Base-by-base conservation (phyloP, 2,329 filamentous ascomycete species). In the Pezicula carpinea region DNA sequence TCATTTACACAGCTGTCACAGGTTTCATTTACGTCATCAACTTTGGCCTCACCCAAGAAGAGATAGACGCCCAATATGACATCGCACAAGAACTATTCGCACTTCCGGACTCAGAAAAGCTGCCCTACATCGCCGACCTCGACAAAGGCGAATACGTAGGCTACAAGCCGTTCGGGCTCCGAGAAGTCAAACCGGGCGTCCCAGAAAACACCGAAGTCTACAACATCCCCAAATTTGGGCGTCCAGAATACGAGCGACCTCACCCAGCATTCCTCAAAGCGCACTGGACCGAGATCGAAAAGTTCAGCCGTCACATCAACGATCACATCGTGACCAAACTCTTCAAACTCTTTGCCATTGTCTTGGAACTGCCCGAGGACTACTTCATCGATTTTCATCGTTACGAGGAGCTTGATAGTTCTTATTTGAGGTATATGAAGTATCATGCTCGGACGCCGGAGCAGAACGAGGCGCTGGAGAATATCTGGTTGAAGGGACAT, bases 11-110 rank as follows among this genome's bases (percentile, higher is more conserved):
- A 26, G 11, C 23, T 10, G 11, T 15, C 3, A 10, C 7, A 51
- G 52, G 52, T 6, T 78, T 82, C 66, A 82, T 82, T 64, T 81
- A 81, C 50, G 73, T 83, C 22, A 75, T 73, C 47, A 79, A 82
- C 61, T 81, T 77, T 50, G 79, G 78, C 38, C 68, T 83, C 15
- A 66, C 62, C 1, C 76, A 82, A 56, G 76, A 80, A 39, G 69
- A 80, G 53, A 70, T 83, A 2, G 72, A 81, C 52, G 66, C 68
- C 5, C 79, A 83, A 51, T 83, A 81, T 51, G 76, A 77, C 15
- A 71, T 83, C 4, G 79, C 73, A 2, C 75, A 77, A 46, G 69
- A 75, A 35, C 72, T 83, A 47, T 82, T 82, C 57, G 61, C 74
- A 4, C 64, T 82, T 1, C 69, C 79, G 0, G 66, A 70, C 0